Evolutionary conservation across 140 eudicot genomes (phyloP).

Genomic region (Cichorium intybus): DNA sequence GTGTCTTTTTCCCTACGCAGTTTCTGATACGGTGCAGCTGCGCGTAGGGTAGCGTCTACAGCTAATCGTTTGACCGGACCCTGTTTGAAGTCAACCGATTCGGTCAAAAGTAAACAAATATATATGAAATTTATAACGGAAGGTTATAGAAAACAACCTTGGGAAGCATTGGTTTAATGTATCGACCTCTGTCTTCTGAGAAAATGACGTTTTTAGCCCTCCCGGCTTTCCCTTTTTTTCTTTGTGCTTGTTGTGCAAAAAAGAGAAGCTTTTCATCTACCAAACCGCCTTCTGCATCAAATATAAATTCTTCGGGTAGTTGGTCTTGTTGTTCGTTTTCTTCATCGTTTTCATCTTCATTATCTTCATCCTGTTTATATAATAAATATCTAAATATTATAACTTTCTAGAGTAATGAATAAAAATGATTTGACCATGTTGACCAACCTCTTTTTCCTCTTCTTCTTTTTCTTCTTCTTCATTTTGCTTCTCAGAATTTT

Average conservation of each 20-base stretch:
- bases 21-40: constrained; percentile 98
- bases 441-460: constrained; percentile 49
- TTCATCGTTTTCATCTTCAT: constrained; percentile 58
- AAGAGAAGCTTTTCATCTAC: constrained; percentile 98
- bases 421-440: constrained; percentile 9
- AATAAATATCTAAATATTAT: constrained; percentile 16
- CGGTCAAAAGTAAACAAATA: constrained; percentile 11
- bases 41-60: constrained; percentile 98
- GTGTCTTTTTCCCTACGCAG: constrained; percentile 70
- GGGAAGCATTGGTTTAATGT: constrained; percentile 98
- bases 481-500: constrained; percentile 84
- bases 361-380: constrained; percentile 57
- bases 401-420: background rate
- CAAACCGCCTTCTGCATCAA: constrained; percentile 98
- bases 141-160: constrained; percentile 45
- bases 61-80: constrained; percentile 97
- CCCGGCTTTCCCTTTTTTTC: constrained; percentile 89
- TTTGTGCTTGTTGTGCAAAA: constrained; percentile 99
- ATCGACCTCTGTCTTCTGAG: constrained; percentile 97
- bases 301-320: constrained; percentile 90
- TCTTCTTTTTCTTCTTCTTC: constrained; percentile 48
- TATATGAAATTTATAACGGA: background rate
- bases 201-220: constrained; percentile 96
- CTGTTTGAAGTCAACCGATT: constrained; percentile 33
- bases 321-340: constrained; percentile 85